Percentiles rank a stretch among this genome's conserved stretches.
Evolutionary conservation across 176 grass and related monocot species (phyloP).

Genomic region (Triticum turgidum): DNA sequence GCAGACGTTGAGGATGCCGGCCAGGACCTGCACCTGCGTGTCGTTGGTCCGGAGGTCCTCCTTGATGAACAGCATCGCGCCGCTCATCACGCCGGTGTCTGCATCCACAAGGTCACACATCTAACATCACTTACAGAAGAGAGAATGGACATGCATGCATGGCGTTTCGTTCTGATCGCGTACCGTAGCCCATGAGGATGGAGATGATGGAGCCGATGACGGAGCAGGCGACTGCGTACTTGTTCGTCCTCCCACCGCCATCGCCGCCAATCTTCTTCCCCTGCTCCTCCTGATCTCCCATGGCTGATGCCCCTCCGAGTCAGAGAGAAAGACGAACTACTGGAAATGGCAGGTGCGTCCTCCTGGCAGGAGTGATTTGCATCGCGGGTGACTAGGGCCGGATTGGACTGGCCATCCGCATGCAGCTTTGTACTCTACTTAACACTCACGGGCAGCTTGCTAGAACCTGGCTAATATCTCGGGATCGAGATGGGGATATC

Average conservation of each 20-base stretch:
- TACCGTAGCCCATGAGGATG: constrained; percentile 69
- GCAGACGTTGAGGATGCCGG: constrained; percentile 52
- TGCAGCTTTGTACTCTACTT: neutral
- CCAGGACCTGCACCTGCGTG: constrained; percentile 46
- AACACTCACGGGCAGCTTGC: neutral
- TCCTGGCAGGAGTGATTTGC: neutral
- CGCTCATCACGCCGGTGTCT: constrained; percentile 64
- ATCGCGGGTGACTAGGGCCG: neutral
- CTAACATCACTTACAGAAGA: neutral
- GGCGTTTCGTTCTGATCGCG: neutral
- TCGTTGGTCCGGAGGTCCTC: constrained; percentile 53
- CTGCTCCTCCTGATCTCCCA: neutral
- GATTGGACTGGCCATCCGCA: neutral
- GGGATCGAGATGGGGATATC: neutral
- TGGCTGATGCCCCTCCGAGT: neutral
- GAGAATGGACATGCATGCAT: neutral
- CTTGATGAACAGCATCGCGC: constrained; percentile 67
- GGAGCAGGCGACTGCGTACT: constrained; percentile 45
- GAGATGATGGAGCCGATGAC: constrained; percentile 67
- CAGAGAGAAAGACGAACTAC: neutral
- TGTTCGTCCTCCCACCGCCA: constrained; percentile 12
- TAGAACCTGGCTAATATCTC: neutral
- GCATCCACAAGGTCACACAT: neutral
- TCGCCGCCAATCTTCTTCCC: neutral
- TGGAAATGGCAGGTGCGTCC: neutral